Evolutionary conservation across 1,139 yeast genomes (phyloP).

Genomic region (Yamadazyma oceani): DNA sequence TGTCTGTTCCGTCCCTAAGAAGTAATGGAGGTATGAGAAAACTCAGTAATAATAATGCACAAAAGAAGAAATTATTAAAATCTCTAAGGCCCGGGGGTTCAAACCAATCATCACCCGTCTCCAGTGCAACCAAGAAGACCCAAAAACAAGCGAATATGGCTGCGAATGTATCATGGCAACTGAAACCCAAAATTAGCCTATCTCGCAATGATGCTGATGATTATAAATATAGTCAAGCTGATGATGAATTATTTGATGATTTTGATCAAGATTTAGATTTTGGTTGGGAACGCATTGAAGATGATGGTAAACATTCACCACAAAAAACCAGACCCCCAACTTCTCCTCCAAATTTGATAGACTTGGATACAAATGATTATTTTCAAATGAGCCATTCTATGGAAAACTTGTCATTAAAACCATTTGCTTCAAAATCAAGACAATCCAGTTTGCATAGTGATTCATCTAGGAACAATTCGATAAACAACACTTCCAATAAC

Average conservation of each 20-base stretch:
- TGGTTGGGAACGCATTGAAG: constrained; percentile 32
- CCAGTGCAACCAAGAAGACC: constrained; percentile 12
- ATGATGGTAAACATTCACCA: constrained; percentile 4
- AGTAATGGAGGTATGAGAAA: constrained; percentile 13
- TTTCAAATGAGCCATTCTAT: constrained; percentile 19
- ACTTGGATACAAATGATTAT: constrained; percentile 27
- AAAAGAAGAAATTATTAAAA: constrained; percentile 28
- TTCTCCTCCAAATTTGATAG: constrained; percentile 30
- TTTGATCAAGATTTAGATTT: constrained; percentile 43
- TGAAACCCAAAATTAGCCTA: constrained; percentile 8
- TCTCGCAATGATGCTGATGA: constrained; percentile 1
- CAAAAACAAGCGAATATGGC: constrained; percentile 40
- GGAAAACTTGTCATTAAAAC: constrained; percentile 21
- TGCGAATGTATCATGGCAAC: constrained; percentile 43
- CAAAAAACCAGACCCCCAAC: background rate
- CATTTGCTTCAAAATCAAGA: constrained; percentile 9
- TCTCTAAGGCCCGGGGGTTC: constrained; percentile 29
- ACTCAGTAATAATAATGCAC: constrained; percentile 7
- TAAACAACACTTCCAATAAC: constrained; percentile 1
- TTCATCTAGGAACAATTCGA: constrained; percentile 14
- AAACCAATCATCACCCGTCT: constrained; percentile 2
- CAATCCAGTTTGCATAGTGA: constrained; percentile 10
- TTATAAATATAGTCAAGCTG: constrained; percentile 7
- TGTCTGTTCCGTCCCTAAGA: constrained; percentile 33
- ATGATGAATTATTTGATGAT: constrained; percentile 39